Evolutionary conservation across 148 eudicot genomes (phyloP).

Genomic region (Camellia sinensis): DNA sequence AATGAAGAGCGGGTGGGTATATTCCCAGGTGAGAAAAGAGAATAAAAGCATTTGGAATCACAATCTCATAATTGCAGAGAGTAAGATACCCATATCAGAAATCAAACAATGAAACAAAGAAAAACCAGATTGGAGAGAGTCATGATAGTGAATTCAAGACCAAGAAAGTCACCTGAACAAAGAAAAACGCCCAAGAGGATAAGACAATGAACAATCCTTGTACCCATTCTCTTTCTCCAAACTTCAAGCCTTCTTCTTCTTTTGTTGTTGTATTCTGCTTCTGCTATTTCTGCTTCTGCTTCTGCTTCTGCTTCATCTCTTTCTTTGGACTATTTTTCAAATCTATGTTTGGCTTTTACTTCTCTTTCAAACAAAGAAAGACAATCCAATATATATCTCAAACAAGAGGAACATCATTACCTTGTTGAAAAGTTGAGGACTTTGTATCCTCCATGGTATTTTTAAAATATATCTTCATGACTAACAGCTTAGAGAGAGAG

Average conservation of each 20-base stretch:
- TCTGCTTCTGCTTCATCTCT: conserved; percentile 11
- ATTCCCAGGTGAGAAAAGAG: not conserved
- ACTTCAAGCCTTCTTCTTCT: not conserved
- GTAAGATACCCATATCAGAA: not conserved
- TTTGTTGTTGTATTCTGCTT: not conserved
- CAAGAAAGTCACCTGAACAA: conserved; percentile 51
- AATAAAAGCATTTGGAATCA: conserved; percentile 1
- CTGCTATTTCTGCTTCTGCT: conserved; percentile 3
- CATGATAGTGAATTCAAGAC: not conserved
- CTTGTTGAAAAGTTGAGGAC: conserved; percentile 26
- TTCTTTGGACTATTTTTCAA: not conserved
- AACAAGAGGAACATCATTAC: conserved; percentile 25
- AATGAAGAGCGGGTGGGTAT: no score
- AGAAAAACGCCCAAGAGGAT: conserved; percentile 33
- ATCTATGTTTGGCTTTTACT: not conserved
- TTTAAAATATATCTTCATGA: conserved; percentile 4
- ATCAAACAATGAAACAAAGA: not conserved
- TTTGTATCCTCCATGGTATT: conserved; percentile 18
- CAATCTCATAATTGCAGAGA: not conserved
- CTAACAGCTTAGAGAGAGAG: conserved; percentile 4
- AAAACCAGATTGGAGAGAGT: not conserved
- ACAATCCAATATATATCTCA: conserved; percentile 17
- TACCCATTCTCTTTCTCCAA: conserved; percentile 30
- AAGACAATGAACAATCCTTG: conserved; percentile 30
- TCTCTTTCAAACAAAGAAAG: conserved; percentile 14